These are phyloP conservation scores for Corchorus olitorius DNA, from an alignment of 345 rosid species.

Conservation along the genomic window DNA sequence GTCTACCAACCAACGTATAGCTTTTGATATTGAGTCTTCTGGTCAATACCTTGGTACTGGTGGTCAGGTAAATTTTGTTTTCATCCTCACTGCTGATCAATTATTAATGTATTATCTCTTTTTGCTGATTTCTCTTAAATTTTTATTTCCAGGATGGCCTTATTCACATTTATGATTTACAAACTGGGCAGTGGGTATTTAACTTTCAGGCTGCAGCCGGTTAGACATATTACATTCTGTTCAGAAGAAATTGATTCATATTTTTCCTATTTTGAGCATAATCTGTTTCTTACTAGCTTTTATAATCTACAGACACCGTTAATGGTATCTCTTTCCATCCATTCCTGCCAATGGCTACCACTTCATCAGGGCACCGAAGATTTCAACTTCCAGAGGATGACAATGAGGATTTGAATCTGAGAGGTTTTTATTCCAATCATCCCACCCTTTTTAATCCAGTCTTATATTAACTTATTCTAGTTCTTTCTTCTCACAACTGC, in stretches of 20 bases:
- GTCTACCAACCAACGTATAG: constrained; percentile 86
- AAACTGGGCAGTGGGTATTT: constrained; percentile 84
- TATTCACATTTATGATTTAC: constrained; percentile 90
- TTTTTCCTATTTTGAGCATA: not conserved
- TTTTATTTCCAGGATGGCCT: constrained; percentile 69
- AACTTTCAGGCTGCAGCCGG: constrained; percentile 96
- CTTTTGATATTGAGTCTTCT: constrained; percentile 78
- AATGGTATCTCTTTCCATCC: constrained; percentile 92
- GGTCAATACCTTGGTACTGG: constrained; percentile 91
- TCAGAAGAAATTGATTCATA: not conserved
- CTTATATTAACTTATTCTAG: too few species aligned
- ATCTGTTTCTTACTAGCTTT: constrained; percentile 21
- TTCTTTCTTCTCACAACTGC: not conserved
- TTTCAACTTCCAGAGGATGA: constrained; percentile 59
- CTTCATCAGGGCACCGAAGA: constrained; percentile 93
- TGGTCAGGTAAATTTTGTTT: constrained; percentile 66
- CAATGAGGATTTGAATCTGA: constrained; percentile 39
- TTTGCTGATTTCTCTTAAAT: constrained; percentile 3
- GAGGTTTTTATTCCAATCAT: constrained; percentile 35
- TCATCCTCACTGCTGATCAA: not conserved
- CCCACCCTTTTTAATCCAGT: constrained; percentile 8
- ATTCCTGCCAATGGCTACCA: constrained; percentile 84
- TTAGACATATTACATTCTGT: constrained; percentile 16
- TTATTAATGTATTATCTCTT: not conserved
- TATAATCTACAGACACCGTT: constrained; percentile 63